Evolutionary conservation across 106 monocot species (phyloP), one percentile per base, ranked within the genome.

Genomic region (Dendrobium chrysotoxum): DNA sequence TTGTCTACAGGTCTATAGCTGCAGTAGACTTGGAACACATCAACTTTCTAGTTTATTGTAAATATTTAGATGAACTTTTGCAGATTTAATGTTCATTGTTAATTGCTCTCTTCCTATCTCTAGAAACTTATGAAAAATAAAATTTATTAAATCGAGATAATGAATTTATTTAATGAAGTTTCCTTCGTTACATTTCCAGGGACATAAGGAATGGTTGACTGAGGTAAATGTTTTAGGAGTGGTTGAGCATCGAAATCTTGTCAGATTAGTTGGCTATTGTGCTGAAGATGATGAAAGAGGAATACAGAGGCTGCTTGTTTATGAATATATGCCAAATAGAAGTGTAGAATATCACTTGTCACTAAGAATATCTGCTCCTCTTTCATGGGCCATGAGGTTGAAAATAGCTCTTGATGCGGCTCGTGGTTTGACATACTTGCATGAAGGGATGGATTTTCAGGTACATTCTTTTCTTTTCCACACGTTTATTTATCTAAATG

Each of bases 281-380:
- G 90, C 90, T 28, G 90, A 90, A 61, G 90, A 92, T 75, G 92
- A 92, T 84, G 92, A 92, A 83, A 90, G 92, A 77, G 92, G 92
- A 46, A 84, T 83, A n/a, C 92, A 92, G 68, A 85, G 88, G 12
- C 86, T 92, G 61, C 92, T 92, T 77, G 85, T 90, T 18, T 92
- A 92, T 78, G 92, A 92, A 81, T 92, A 82, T 79, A 92, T 92
- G 92, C 87, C 85, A 46, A 88, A 92, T 42, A 75, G 92, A 72
- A 92, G 92, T 74, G 86, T 89, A 0, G 85, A 87, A 13, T 86
- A 89, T 82, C 92, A 89, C 78, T 81, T 92, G 73, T 86, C 82
- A 70, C 45, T 30, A 61, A 75, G 89, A 80, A 80, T 80, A 45
- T 57, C 72, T 54, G 55, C 67, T 23, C 82, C 82, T 64, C 87